These are phyloP conservation scores for Pyropia haitanensis DNA, from an alignment of 23 red algal genomes.

Conservation along the genomic window DNA sequence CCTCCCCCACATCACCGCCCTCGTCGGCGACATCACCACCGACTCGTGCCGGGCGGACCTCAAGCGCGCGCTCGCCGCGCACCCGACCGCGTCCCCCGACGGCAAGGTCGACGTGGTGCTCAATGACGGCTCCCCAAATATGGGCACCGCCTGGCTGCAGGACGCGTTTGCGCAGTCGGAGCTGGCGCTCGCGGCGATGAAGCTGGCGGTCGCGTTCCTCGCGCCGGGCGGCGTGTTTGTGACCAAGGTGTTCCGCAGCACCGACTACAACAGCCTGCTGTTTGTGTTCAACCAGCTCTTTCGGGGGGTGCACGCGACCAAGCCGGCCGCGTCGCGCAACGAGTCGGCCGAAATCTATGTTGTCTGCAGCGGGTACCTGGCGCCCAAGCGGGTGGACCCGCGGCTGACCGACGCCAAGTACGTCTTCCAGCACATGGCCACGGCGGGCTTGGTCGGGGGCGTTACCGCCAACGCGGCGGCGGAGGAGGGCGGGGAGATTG, in stretches of 20 bases:
- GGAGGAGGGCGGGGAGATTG: neutral
- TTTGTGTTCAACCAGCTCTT: slow-evolving; percentile 90
- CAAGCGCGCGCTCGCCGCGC: slow-evolving; percentile 31
- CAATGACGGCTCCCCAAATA: slow-evolving; percentile 90
- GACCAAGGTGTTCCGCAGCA: slow-evolving; percentile 86
- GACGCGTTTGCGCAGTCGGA: slow-evolving; percentile 95
- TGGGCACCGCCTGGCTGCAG: slow-evolving; percentile 95
- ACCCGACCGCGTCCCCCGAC: slow-evolving; percentile 1
- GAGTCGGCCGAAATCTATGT: slow-evolving; percentile 96
- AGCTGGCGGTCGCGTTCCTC: slow-evolving; percentile 66
- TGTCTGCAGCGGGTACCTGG: slow-evolving; percentile 51
- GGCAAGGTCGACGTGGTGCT: slow-evolving; percentile 82
- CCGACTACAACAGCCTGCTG: slow-evolving; percentile 80
- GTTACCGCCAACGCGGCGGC: slow-evolving; percentile 6
- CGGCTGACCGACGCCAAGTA: slow-evolving; percentile 69
- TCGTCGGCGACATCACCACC: slow-evolving; percentile 80
- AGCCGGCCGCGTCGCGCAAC: slow-evolving; percentile 67
- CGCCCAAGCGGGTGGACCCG: slow-evolving; percentile 61
- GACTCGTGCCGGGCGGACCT: slow-evolving; percentile 46
- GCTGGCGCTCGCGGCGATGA: slow-evolving; percentile 77
- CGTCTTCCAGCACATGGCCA: slow-evolving; percentile 73
- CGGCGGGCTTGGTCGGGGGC: neutral
- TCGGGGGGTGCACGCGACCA: slow-evolving; percentile 67
- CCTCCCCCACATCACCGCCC: slow-evolving; percentile 26
- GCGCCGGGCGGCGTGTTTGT: slow-evolving; percentile 70